Evolutionary conservation across 441 rosid genomes (phyloP), one percentile per base, ranked within the genome.

Genomic region (California macrophylla): DNA sequence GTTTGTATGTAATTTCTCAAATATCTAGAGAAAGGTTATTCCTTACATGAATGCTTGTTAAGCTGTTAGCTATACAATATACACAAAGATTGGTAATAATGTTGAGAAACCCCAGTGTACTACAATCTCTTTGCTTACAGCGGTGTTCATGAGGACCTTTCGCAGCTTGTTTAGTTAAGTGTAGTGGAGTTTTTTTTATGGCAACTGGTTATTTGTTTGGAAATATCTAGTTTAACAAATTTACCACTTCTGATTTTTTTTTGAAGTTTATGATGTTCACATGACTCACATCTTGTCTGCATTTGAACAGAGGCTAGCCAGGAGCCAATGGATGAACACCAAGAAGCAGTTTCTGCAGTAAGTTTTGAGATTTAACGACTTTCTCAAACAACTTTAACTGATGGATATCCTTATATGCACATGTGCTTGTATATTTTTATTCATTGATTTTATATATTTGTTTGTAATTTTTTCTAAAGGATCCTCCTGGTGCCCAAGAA

Each of bases 391-490:
- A 2, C 13, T 24, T 69, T 58, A 10, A 30, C 9, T 25, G 21
- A 38, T 6, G 24, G 58, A 16, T 16, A 16, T 16, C 3, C 3
- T 45, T 5, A 38, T 6, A 8, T 38, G 13, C 42, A 38, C 8
- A 12, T 23, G 32, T 8, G 18, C 4, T 54, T 12, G 9, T 18
- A 50, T 50, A 36, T 65, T 58, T 21, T 70, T 6, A 66, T 18
- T 38, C 29, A 73, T 58, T 74, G 23, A 75, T 66, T 18, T 50
- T 7, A 50, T 50, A 40, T 74, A 52, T 25, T 20, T 78, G 63
- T 72, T 78, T 78, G 66, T 65, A 73, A 76, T 71, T 61, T 75
- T 38, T 63, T 61, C 64, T 47, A 23, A 78, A 82, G 88, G 84
- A 68, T 71, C 54, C 66, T 64, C 64, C 76, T 50, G 77, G 66